Evolutionary conservation across 2,329 filamentous ascomycete species (phyloP).

Genomic region (Penicillium polonicum): DNA sequence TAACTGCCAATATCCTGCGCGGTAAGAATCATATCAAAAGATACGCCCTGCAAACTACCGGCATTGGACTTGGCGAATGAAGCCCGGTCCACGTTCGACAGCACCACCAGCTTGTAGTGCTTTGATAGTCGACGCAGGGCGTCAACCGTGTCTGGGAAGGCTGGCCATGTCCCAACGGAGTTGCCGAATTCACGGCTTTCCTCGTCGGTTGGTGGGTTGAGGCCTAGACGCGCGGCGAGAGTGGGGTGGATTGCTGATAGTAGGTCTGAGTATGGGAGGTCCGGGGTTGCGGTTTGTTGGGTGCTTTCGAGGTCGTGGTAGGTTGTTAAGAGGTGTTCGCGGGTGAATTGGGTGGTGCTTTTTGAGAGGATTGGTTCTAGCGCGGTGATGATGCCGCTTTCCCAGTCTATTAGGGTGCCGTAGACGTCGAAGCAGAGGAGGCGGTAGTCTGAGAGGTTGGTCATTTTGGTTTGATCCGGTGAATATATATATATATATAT

Average conservation of each 20-base stretch:
- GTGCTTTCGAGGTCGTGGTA: constrained; percentile 40
- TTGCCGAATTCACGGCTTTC: constrained; percentile 51
- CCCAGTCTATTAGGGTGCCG: constrained; percentile 78
- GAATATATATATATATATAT: background rate
- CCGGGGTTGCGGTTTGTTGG: constrained; percentile 56
- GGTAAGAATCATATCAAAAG: constrained; percentile 65
- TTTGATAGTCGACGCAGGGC: constrained; percentile 52
- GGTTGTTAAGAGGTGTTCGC: constrained; percentile 21
- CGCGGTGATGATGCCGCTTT: constrained; percentile 60
- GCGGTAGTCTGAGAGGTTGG: constrained; percentile 40
- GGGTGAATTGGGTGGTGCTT: constrained; percentile 41
- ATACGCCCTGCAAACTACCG: constrained; percentile 51
- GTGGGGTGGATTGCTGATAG: constrained; percentile 49
- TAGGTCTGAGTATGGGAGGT: constrained; percentile 59
- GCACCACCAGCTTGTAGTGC: constrained; percentile 55
- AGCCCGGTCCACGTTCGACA: constrained; percentile 58
- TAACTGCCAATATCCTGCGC: constrained; percentile 71
- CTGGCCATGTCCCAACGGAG: constrained; percentile 53
- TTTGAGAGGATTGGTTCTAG: constrained; percentile 47
- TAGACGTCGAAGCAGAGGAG: constrained; percentile 75
- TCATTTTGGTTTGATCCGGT: constrained; percentile 18
- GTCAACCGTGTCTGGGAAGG: constrained; percentile 57
- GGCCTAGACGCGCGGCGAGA: constrained; percentile 32
- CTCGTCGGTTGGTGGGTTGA: constrained; percentile 18
- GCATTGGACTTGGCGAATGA: constrained; percentile 51